Conservation (phyloP, 2,329 filamentous ascomycete species). For the Aspergillus fischeri region DNA sequence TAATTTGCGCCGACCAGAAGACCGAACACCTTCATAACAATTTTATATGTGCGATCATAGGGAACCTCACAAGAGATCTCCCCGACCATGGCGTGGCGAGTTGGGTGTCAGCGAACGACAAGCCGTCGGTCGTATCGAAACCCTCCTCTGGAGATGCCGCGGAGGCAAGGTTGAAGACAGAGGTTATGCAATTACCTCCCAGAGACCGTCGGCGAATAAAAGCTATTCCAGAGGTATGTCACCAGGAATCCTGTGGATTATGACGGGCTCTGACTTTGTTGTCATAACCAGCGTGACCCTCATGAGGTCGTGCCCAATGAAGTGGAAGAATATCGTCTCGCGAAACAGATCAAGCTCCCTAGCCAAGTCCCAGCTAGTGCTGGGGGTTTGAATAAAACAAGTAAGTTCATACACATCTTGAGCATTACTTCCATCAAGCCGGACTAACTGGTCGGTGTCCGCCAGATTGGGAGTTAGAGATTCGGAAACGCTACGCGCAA, state of each 20-base stretch:
- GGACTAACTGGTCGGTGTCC: constrained; percentile 13
- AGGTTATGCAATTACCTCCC: constrained; percentile 60
- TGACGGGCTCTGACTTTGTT: constrained; percentile 5
- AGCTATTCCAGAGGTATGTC: constrained; percentile 47
- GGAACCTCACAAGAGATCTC: constrained; percentile 56
- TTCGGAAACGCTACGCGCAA: constrained; percentile 60
- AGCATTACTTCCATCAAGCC: background rate
- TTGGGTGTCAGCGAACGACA: constrained; percentile 61
- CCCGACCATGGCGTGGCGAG: constrained; percentile 60
- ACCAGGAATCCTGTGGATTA: background rate
- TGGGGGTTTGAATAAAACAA: constrained; percentile 73
- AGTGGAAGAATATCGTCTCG: constrained; percentile 42
- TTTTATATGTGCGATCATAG: constrained; percentile 55
- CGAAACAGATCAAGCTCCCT: constrained; percentile 48
- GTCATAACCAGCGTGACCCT: constrained; percentile 31
- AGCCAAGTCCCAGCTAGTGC: constrained; percentile 65
- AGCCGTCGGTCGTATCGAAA: constrained; percentile 46
- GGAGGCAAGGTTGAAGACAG: constrained; percentile 60
- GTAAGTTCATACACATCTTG: constrained; percentile 44
- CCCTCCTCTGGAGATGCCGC: constrained; percentile 56
- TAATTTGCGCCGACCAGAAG: constrained; percentile 51
- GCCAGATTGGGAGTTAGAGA: constrained; percentile 60
- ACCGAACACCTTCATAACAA: constrained; percentile 60
- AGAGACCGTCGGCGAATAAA: constrained; percentile 58
- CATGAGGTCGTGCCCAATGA: constrained; percentile 28